A percentile compares a stretch with the other conserved stretches of the same genome.
Evolutionary conservation across 768 basidiomycete genomes (phyloP).

Genomic region (Lentinula detonsa): DNA sequence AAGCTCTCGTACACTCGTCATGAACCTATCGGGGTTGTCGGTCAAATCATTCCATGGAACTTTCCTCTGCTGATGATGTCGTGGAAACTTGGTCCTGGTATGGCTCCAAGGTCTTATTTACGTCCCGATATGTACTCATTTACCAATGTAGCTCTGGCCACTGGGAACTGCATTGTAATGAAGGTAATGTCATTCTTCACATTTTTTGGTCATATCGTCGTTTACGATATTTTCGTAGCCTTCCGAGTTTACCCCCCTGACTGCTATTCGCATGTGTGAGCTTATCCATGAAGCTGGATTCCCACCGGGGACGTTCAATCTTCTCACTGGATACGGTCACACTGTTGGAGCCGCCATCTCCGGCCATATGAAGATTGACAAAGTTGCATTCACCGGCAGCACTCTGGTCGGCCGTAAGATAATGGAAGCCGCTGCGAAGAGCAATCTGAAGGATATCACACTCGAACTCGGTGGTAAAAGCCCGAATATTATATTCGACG

Average conservation of each 20-base stretch:
- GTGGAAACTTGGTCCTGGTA: constrained; percentile 52
- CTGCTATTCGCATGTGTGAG: constrained; percentile 36
- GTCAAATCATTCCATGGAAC: constrained; percentile 32
- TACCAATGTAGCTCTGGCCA: constrained; percentile 53
- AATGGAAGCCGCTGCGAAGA: constrained; percentile 72
- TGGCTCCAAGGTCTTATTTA: not conserved
- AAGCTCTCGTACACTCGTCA: constrained; percentile 58
- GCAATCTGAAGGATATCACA: constrained; percentile 81
- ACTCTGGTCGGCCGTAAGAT: constrained; percentile 76
- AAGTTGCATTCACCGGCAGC: constrained; percentile 85
- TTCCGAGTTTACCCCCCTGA: constrained; percentile 53
- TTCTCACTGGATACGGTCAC: constrained; percentile 69
- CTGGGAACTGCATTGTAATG: constrained; percentile 53
- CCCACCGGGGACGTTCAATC: constrained; percentile 60
- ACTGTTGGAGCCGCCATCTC: constrained; percentile 68
- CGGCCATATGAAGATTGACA: constrained; percentile 63
- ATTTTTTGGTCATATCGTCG: no score
- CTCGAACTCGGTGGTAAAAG: constrained; percentile 83
- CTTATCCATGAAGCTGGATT: constrained; percentile 52
- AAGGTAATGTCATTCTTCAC: constrained; percentile 1
- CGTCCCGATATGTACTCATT: constrained; percentile 35
- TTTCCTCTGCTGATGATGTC: constrained; percentile 33
- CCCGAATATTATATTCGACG: constrained; percentile 67
- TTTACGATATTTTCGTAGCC: constrained; percentile 25
- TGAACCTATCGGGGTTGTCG: constrained; percentile 54